Evolutionary conservation across 441 rosid genomes (phyloP).

Genomic region (Aleurites moluccanus): DNA sequence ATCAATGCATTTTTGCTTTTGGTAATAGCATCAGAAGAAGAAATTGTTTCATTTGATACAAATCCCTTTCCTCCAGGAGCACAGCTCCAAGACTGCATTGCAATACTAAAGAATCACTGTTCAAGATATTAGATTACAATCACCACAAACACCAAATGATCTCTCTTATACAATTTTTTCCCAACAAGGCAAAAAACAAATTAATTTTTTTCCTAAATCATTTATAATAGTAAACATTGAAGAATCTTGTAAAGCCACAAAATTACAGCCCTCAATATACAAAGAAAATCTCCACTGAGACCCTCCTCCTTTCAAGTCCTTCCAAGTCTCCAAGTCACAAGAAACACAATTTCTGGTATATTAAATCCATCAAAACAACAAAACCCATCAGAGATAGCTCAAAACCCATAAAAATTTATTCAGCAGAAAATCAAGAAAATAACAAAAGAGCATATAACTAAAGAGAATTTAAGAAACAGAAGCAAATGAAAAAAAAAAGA

Average conservation of each 20-base stretch:
- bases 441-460: background rate
- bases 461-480: conserved; percentile 16
- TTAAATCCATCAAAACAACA: conserved; percentile 18
- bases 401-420: conserved; percentile 4
- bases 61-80: conserved; percentile 37
- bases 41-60: conserved; percentile 32
- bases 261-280: too few relatives aligned
- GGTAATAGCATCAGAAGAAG: conserved; percentile 34
- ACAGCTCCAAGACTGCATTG: conserved; percentile 57
- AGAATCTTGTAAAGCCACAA: conserved; percentile 9
- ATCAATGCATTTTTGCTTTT: conserved; percentile 32
- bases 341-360: conserved; percentile 14
- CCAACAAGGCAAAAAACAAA: conserved; percentile 6
- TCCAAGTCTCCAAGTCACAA: conserved; percentile 15
- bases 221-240: background rate
- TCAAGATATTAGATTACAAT: conserved; percentile 18
- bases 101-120: conserved; percentile 13
- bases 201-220: background rate
- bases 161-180: background rate
- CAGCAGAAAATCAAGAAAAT: background rate
- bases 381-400: conserved; percentile 15
- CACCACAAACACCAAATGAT: conserved; percentile 3
- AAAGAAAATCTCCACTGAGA: too few relatives aligned
- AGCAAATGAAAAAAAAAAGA: conserved; percentile 3
- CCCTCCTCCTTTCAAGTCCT: too few relatives aligned